phyloP scores from a whole-genome alignment of 345 rosid genomes.

The Ricinus communis region DNA sequence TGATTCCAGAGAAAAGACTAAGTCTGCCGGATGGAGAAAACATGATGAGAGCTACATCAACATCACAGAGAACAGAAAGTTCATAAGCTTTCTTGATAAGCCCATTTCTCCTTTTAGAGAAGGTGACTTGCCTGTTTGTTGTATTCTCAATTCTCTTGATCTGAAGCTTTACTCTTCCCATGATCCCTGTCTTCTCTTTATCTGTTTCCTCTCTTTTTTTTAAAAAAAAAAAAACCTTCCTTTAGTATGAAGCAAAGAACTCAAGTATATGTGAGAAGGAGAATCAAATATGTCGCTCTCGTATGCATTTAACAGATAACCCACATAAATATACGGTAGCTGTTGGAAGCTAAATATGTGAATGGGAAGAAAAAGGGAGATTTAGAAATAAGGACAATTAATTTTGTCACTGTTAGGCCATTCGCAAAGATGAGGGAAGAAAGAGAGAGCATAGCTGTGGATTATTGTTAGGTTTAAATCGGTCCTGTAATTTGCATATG shows the following conservation, averaged over 20 bases:
- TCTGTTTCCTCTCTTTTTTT: too few species aligned
- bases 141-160: slow-evolving; percentile 28
- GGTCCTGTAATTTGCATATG: background rate
- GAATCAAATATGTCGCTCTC: background rate
- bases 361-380: background rate
- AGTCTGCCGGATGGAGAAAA: slow-evolving; percentile 31
- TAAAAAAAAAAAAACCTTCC: background rate
- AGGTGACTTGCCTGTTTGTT: slow-evolving; percentile 29
- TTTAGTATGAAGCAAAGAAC: background rate
- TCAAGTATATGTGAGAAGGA: background rate
- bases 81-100: slow-evolving; percentile 30
- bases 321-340: background rate
- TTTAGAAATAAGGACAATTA: background rate
- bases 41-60: slow-evolving; percentile 29
- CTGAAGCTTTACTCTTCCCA: slow-evolving; percentile 30
- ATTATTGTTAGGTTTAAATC: background rate
- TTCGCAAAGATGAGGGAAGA: background rate
- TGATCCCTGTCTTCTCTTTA: background rate
- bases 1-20: slow-evolving; percentile 25
- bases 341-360: background rate
- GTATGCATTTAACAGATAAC: background rate
- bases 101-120: slow-evolving; percentile 28
- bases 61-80: slow-evolving; percentile 32
- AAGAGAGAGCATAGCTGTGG: background rate
- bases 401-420: slow-evolving; percentile 37